These are phyloP conservation scores for Avena eriantha DNA, from an alignment of 176 grass and related monocot genomes.

Conservation along the genomic window DNA sequence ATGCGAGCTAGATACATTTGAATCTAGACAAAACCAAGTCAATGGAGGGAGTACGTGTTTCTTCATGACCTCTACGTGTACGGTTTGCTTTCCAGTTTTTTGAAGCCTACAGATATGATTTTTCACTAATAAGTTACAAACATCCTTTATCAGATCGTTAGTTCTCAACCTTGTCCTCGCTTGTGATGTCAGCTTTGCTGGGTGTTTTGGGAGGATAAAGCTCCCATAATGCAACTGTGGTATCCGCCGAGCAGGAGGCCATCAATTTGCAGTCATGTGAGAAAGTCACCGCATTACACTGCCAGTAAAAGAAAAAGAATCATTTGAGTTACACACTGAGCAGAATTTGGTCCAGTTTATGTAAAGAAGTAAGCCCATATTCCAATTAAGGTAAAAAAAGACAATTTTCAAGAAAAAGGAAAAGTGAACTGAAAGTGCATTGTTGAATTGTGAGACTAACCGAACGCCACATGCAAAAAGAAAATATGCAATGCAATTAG, in stretches of 20 bases:
- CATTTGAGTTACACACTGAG: background rate
- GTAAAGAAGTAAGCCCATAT: background rate
- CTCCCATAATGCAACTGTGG: conserved; percentile 79
- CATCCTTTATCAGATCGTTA: background rate
- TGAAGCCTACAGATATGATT: background rate
- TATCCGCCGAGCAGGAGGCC: conserved; percentile 89
- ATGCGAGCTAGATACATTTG: too few species aligned
- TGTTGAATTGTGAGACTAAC: background rate
- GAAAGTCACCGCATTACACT: conserved; percentile 87
- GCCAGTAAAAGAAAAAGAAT: conserved; percentile 4
- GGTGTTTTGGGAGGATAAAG: conserved; percentile 66
- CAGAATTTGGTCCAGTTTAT: background rate
- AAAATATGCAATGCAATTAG: background rate
- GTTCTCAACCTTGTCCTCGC: background rate
- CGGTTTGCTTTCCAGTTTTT: background rate
- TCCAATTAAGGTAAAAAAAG: background rate
- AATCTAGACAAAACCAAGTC: too few species aligned
- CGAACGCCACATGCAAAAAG: background rate
- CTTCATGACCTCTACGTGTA: background rate
- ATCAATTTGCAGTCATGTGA: conserved; percentile 76
- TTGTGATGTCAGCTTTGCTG: background rate
- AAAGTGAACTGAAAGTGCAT: background rate
- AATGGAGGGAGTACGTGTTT: too few species aligned
- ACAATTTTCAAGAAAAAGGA: background rate
- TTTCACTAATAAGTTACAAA: background rate